phyloP scores from a whole-genome alignment of 306 rosid species.

The Sicyos baderoa region DNA sequence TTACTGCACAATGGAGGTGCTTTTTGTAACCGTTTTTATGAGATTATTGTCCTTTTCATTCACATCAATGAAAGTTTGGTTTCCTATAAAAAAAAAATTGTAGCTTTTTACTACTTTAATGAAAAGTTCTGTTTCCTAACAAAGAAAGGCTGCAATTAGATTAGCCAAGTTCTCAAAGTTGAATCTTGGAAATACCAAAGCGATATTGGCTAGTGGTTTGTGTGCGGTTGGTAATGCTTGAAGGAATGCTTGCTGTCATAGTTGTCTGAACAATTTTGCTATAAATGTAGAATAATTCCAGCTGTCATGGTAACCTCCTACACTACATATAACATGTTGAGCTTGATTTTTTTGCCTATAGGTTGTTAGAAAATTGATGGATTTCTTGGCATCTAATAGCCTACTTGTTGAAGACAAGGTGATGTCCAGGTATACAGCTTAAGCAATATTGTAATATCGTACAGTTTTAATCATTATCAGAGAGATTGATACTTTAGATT shows the following conservation, averaged over 20 bases:
- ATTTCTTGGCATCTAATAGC: slow-evolving; percentile 50
- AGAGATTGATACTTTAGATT: background rate
- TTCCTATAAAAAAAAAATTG: no score
- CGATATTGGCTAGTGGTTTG: background rate
- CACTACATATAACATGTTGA: slow-evolving; percentile 20
- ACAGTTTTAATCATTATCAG: background rate
- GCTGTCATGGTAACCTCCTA: slow-evolving; percentile 2
- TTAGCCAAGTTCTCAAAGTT: background rate
- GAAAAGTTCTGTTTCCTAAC: background rate
- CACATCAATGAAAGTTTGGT: no score
- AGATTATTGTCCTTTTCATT: no score
- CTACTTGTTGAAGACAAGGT: slow-evolving; percentile 45
- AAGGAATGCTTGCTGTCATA: background rate
- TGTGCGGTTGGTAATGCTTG: background rate
- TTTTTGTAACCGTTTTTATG: no score
- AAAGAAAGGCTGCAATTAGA: background rate
- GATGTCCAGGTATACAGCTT: slow-evolving; percentile 56
- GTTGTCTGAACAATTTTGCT: background rate
- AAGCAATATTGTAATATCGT: background rate
- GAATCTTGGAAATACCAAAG: background rate
- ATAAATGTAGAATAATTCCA: background rate
- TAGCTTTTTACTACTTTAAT: background rate
- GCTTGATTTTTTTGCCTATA: slow-evolving; percentile 26
- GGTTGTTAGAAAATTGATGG: slow-evolving; percentile 80
- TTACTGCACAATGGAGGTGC: no score